Base-by-base conservation (phyloP, 768 basidiomycete genomes). In the Cytidiella melzeri region DNA sequence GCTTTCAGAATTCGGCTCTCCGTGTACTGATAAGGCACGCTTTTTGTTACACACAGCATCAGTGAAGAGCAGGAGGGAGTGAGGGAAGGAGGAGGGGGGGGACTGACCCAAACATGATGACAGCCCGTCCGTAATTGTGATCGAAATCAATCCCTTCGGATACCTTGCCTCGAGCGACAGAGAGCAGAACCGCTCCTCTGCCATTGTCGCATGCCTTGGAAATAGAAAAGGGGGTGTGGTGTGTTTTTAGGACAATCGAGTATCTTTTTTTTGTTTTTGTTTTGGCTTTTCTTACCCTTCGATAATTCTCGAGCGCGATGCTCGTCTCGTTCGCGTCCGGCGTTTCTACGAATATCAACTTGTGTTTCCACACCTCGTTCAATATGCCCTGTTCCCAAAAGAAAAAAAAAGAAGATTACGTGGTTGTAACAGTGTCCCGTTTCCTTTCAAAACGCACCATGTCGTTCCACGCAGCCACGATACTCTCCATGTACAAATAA, bases 91-190 rank as follows among this genome's bases (percentile, higher is more conserved):
- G 15, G 25, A 5, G 54, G 25, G 25, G 43, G 61, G 9, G 58
- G 66, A 65, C 76, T 47, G 64, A 92, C 91, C 96, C 96, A 71
- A 99, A 98, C 96, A 99, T 97, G 65, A 99, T 92, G 64, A 98
- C 93, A 57, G 96, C 96, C 43, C 96, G 80, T 1, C 96, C 96
- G 63, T 98, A 99, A 65, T 99, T 97, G 68, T 99, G 96, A 64
- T 99, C 96, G 61, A 99, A 99, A 81, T 99, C 96, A 60, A 99
- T 99, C n/a, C 96, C 96, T 68, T 99, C 96, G 0, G 96, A 98
- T 0, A 99, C 96, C 66, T 99, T 99, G 3, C 96, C 96, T 73
- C 96, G 84, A 24, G 96, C 96, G 27, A 99, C 96, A 20, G 96
- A 97, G 36, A 99, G 74, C 25, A 99, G 73, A 24, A 98, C 93